Conservation (phyloP, 148 eudicot species). For the Salicornia ramosissima region DNA sequence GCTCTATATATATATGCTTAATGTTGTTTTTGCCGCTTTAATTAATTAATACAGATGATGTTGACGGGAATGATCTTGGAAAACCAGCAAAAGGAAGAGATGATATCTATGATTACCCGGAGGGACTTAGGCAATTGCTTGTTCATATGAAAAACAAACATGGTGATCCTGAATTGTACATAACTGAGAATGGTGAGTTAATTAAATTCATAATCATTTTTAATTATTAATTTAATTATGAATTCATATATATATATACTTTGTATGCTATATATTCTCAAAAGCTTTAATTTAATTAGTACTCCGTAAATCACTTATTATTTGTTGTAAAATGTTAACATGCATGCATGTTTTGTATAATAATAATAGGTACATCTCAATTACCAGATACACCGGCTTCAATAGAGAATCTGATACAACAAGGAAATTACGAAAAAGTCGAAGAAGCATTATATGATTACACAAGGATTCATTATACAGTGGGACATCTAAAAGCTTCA, state of each 20-base stretch:
- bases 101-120: background rate
- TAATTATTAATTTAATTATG: too few relatives aligned
- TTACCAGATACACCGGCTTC: background rate
- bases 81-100: background rate
- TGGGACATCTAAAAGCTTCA: background rate
- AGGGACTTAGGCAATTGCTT: conserved; percentile 7
- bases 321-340: too few relatives aligned
- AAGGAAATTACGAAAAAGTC: background rate
- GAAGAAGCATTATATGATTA: background rate
- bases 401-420: background rate
- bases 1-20: too few relatives aligned
- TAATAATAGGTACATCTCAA: background rate
- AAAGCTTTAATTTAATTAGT: too few relatives aligned
- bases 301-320: too few relatives aligned
- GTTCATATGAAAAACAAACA: background rate
- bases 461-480: background rate
- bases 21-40: too few relatives aligned
- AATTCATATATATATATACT: too few relatives aligned
- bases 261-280: too few relatives aligned
- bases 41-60: background rate
- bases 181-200: conserved; percentile 13
- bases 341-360: background rate
- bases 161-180: background rate
- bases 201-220: background rate
- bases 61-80: background rate